phyloP scores from a whole-genome alignment of 1,284 basidiomycete genomes.

The Rhodotorula glutinis region DNA sequence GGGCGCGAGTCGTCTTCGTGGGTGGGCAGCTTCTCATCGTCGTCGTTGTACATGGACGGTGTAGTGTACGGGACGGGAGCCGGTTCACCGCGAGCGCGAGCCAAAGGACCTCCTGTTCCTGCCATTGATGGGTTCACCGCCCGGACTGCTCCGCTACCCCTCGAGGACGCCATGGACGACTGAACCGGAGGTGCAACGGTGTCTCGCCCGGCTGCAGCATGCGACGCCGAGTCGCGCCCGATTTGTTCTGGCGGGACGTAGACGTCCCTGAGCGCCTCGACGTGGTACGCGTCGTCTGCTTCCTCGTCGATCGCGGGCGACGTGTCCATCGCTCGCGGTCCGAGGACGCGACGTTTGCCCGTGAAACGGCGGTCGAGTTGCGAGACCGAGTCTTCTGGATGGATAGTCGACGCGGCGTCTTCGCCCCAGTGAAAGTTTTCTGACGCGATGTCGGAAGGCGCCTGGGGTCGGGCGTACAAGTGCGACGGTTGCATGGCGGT shows the following conservation, averaged over 20 bases:
- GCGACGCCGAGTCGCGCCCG: neutral
- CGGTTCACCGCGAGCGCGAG: conserved; percentile 3
- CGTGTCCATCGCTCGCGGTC: conserved; percentile 31
- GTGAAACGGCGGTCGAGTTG: conserved; percentile 36
- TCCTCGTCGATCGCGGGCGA: conserved; percentile 29
- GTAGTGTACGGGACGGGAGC: conserved; percentile 16
- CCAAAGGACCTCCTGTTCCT: neutral
- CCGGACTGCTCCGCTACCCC: neutral
- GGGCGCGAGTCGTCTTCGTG: conserved; percentile 3
- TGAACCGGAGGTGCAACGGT: neutral
- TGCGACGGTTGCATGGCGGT: conserved; percentile 8
- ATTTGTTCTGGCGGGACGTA: neutral
- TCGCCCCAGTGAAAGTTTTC: conserved; percentile 31
- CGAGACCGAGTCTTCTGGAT: conserved; percentile 34
- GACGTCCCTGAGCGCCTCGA: neutral
- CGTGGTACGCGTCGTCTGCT: conserved; percentile 6
- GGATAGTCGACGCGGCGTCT: conserved; percentile 33
- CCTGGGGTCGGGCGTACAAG: conserved; percentile 18
- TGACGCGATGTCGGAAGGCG: conserved; percentile 21
- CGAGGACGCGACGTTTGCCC: conserved; percentile 17
- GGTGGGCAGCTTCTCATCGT: conserved; percentile 13
- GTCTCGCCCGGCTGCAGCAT: too few species aligned
- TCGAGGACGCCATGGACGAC: neutral
- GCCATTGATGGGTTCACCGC: conserved; percentile 11
- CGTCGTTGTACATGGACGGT: conserved; percentile 1